Evolutionary conservation across 2,329 filamentous ascomycete genomes (phyloP), one percentile per base, ranked within the genome.

Genomic region (Intubia oerlemansii): DNA sequence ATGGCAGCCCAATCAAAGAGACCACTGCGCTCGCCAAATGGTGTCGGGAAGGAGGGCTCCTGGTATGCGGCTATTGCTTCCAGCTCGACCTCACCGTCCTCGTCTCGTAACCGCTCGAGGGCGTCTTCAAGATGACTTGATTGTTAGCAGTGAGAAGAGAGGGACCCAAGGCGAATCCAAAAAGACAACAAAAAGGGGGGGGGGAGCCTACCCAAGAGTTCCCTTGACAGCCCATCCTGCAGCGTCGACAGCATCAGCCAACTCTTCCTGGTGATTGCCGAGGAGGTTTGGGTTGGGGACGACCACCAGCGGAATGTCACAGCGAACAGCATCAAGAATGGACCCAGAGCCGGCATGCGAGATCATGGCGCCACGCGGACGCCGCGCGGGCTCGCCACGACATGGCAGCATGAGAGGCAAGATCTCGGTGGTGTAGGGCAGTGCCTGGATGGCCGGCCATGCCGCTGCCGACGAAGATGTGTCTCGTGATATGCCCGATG

Each of bases 321-420:
- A 55, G 24, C 78, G 68, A 36, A 90, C 65, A 1, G 73, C 80
- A 45, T 84, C 81, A 1, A 95, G 59, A 17, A 95, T 82, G 4
- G 80, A 82, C 7, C 88, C 88, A 10, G 85, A 84, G 11, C 85
- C 88, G 37, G 82, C 85, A 54, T 98, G 88, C 25, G 75, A 81
- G 34, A 98, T 75, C 18, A 93, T 66, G 12, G 88, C 53, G 0
- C 88, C 88, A 7, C 70, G 63, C 0, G 44, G 48, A 10, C 57
- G 49, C 9, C 9, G 10, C 11, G 52, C 52, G 5, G 29, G 18
- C 13, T 33, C 37, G 19, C 19, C 49, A 24, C 62, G 56, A 39
- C 65, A 68, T 11, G 53, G 45, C 2, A 46, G 44, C 60, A 88
- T 76, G 39, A 70, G 60, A 7, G 50, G 37, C 5, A 50, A 50